Evolutionary conservation across 1,284 basidiomycete species (phyloP).

Genomic region (Blastosporella zonata): DNA sequence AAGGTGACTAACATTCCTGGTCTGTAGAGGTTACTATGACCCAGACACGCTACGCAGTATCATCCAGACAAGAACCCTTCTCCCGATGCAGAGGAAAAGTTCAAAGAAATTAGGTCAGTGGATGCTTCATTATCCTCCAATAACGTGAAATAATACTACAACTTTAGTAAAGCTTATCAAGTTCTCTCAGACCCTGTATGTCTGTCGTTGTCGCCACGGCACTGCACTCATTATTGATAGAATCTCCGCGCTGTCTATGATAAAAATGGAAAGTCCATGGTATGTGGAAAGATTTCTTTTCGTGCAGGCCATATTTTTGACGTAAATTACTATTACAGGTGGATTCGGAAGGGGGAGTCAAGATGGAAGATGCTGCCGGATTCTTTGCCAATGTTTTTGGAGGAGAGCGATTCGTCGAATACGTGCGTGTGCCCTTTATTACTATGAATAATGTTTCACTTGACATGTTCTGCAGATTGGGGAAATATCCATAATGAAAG

Average conservation of each 20-base stretch:
- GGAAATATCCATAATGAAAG: constrained; percentile 91
- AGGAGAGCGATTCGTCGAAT: constrained; percentile 83
- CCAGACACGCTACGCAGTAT: constrained; percentile 50
- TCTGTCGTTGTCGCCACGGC: constrained; percentile 12
- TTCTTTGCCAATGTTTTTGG: constrained; percentile 94
- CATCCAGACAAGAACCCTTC: constrained; percentile 94
- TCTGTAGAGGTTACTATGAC: not conserved
- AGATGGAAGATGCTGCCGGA: constrained; percentile 83
- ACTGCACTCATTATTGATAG: constrained; percentile 32
- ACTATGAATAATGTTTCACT: not conserved
- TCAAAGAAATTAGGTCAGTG: constrained; percentile 87
- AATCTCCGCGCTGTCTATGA: constrained; percentile 91
- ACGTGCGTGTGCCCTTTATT: constrained; percentile 51
- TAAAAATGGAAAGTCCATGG: constrained; percentile 90
- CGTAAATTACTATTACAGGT: constrained; percentile 35
- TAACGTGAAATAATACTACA: too few relatives aligned
- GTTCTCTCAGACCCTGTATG: constrained; percentile 81
- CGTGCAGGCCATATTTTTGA: not conserved
- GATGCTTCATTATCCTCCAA: too few relatives aligned
- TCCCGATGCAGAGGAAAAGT: constrained; percentile 85
- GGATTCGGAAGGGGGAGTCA: constrained; percentile 67
- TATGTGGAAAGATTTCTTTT: constrained; percentile 28
- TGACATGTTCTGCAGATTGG: constrained; percentile 61
- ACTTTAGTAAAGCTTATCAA: constrained; percentile 86
- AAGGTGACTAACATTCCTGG: constrained; percentile 51